phyloP scores from a whole-genome alignment of 2,329 filamentous ascomycete species.

The Alternaria sp. region DNA sequence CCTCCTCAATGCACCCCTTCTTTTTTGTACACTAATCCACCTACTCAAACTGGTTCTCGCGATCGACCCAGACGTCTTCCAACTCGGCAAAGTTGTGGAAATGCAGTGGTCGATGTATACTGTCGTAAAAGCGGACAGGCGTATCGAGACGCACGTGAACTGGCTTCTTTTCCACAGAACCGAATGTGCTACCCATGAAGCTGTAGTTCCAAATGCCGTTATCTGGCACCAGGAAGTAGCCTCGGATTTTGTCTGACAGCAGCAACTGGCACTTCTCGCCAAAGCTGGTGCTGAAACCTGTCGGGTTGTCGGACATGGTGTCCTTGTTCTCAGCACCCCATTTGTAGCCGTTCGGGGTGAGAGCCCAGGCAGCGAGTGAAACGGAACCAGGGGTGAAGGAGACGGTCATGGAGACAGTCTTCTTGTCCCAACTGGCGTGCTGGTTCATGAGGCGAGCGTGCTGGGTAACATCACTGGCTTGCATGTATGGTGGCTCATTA shows the following conservation, averaged over 20 bases:
- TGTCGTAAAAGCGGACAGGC: constrained; percentile 86
- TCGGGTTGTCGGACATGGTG: constrained; percentile 87
- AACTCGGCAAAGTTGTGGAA: constrained; percentile 98
- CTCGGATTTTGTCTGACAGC: constrained; percentile 90
- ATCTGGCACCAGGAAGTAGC: constrained; percentile 95
- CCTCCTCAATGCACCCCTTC: background rate
- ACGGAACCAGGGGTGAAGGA: constrained; percentile 97
- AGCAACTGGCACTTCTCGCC: constrained; percentile 95
- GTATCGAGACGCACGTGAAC: constrained; percentile 95
- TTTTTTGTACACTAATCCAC: background rate
- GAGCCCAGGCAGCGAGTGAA: constrained; percentile 89
- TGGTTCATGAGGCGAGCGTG: constrained; percentile 88
- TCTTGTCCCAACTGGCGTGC: constrained; percentile 83
- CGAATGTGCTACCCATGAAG: constrained; percentile 93
- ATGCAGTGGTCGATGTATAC: constrained; percentile 89
- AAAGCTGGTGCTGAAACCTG: constrained; percentile 90
- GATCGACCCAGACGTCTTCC: constrained; percentile 95
- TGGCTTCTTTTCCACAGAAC: constrained; percentile 86
- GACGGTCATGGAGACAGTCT: constrained; percentile 93
- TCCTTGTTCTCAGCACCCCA: constrained; percentile 98
- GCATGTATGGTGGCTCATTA: constrained; percentile 97
- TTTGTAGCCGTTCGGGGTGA: constrained; percentile 91
- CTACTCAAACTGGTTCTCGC: constrained; percentile 89
- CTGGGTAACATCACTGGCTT: constrained; percentile 90
- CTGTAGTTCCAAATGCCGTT: constrained; percentile 95